A percentile compares a stretch with the other conserved stretches of the same genome.
Evolutionary conservation across 2,329 filamentous ascomycete genomes (phyloP).

Genomic region (Clonostachys solani): DNA sequence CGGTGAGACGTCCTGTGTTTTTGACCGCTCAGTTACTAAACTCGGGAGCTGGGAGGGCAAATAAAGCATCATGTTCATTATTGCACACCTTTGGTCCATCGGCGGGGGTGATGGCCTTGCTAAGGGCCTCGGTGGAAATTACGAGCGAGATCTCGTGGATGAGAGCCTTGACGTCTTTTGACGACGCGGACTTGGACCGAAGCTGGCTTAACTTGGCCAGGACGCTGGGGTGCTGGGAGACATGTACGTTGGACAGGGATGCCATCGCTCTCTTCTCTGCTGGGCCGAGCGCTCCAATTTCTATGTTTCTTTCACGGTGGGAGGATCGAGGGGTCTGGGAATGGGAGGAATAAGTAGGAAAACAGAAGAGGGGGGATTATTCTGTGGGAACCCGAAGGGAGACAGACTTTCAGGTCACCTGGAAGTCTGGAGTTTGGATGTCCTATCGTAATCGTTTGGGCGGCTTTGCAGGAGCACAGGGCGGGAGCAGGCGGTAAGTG

Average conservation of each 20-base stretch:
- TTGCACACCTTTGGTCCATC: slow-evolving; percentile 59
- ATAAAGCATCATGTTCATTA: not conserved
- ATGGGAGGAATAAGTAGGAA: slow-evolving; percentile 12
- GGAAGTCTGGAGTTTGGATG: no score
- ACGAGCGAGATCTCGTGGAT: slow-evolving; percentile 85
- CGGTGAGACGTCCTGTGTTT: slow-evolving; percentile 65
- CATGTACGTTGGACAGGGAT: slow-evolving; percentile 59
- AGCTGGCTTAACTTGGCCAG: slow-evolving; percentile 86
- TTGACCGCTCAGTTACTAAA: slow-evolving; percentile 1
- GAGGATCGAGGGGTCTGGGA: not conserved
- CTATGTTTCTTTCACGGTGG: slow-evolving; percentile 1
- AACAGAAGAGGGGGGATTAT: slow-evolving; percentile 4
- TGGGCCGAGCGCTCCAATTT: no score
- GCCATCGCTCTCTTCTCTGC: slow-evolving; percentile 14
- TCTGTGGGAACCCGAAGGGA: not conserved
- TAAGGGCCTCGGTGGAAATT: slow-evolving; percentile 77
- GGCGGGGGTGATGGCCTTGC: slow-evolving; percentile 50
- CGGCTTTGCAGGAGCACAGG: no score
- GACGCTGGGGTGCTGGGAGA: slow-evolving; percentile 83
- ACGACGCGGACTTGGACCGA: slow-evolving; percentile 64
- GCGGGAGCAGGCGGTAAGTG: no score
- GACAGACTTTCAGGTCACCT: no score
- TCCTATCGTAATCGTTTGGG: no score
- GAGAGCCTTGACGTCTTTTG: slow-evolving; percentile 74
- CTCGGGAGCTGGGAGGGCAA: slow-evolving; percentile 11